phyloP scores from a whole-genome alignment of 1,139 yeast species.

The Pichia sp. region DNA sequence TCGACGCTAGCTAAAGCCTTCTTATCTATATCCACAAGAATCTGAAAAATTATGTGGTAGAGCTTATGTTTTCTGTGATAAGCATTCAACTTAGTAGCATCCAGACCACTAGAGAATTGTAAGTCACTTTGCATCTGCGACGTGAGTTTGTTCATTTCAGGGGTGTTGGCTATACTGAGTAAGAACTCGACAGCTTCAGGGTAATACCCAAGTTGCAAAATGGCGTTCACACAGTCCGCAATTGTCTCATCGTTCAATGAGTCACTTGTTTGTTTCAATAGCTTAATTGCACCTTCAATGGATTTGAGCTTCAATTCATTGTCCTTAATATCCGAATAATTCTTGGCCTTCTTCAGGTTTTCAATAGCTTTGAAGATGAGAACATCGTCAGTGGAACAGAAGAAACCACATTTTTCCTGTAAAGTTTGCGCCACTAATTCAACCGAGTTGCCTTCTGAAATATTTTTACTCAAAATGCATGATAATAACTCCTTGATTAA shows the following conservation, averaged over 20 bases:
- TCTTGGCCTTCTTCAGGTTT: conserved; percentile 80
- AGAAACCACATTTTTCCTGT: conserved; percentile 91
- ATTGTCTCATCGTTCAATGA: conserved; percentile 67
- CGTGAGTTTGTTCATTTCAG: conserved; percentile 55
- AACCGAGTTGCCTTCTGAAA: conserved; percentile 87
- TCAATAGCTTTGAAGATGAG: conserved; percentile 92
- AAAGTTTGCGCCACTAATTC: conserved; percentile 83
- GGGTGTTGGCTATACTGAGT: conserved; percentile 64
- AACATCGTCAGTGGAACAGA: conserved; percentile 92
- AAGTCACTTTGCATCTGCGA: conserved; percentile 47
- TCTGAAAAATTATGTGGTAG: conserved; percentile 67
- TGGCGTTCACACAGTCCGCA: conserved; percentile 71
- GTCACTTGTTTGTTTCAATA: conserved; percentile 77
- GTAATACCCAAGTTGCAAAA: conserved; percentile 70
- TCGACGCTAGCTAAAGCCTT: conserved; percentile 51
- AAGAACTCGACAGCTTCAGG: conserved; percentile 85
- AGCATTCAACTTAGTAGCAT: conserved; percentile 18
- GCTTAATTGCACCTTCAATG: conserved; percentile 63
- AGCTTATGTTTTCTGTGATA: conserved; percentile 41
- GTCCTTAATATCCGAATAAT: conserved; percentile 60
- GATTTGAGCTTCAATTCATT: conserved; percentile 57
- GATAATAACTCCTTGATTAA: conserved; percentile 81
- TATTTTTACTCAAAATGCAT: conserved; percentile 80
- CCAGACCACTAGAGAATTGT: conserved; percentile 16
- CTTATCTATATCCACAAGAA: conserved; percentile 65